These are phyloP conservation scores for Mortierella sp. DNA, from an alignment of 371 early-diverging fungal species.

Conservation along the genomic window DNA sequence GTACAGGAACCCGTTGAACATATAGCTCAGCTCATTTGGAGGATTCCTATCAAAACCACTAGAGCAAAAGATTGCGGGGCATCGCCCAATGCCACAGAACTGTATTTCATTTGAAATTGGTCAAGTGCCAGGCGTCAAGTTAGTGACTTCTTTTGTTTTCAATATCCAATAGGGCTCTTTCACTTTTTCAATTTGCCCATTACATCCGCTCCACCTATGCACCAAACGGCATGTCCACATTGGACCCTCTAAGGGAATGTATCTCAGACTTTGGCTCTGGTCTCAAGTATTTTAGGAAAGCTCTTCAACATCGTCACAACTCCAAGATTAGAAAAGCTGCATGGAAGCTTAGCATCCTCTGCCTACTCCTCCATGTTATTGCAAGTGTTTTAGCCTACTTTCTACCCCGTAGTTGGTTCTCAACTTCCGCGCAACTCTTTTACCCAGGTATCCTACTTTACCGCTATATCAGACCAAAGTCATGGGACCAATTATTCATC, in stretches of 20 bases:
- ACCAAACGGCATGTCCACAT: background rate
- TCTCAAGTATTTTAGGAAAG: slow-evolving; percentile 27
- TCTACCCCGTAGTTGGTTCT: background rate
- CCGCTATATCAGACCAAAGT: slow-evolving; percentile 18
- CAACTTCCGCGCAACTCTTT: slow-evolving; percentile 8
- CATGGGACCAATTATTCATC: slow-evolving; percentile 33
- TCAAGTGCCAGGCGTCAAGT: no score
- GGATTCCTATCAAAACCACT: no score
- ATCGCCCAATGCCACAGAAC: no score
- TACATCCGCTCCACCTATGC: background rate
- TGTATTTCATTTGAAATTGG: no score
- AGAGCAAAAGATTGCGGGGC: no score
- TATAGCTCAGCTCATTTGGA: no score
- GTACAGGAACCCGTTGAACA: no score
- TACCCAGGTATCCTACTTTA: slow-evolving; percentile 23
- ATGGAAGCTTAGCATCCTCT: slow-evolving; percentile 20
- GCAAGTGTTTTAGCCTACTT: background rate
- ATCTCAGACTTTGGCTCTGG: slow-evolving; percentile 29
- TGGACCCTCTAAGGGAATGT: slow-evolving; percentile 17
- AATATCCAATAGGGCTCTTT: background rate
- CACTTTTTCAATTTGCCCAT: background rate
- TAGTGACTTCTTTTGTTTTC: no score
- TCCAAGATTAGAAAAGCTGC: background rate
- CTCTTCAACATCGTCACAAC: slow-evolving; percentile 10
- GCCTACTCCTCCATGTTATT: slow-evolving; percentile 15